Percentiles rank a stretch among this genome's conserved stretches.
phyloP scores from a whole-genome alignment of 495 filamentous ascomycete genomes.

The Podospora australis region DNA sequence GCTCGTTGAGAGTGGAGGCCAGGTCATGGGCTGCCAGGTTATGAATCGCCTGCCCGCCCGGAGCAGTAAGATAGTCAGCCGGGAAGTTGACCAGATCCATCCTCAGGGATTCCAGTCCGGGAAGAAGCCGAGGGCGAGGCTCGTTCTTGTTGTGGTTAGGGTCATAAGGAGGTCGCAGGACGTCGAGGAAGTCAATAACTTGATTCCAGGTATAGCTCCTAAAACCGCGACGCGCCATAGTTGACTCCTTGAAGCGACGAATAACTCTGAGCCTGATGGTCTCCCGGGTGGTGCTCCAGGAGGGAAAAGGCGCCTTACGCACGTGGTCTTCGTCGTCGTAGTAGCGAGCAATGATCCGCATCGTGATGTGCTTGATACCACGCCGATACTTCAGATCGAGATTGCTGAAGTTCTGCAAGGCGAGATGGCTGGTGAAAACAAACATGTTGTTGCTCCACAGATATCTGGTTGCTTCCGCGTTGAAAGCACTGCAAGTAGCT shows the following conservation, averaged over 20 bases:
- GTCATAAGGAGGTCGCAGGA: slow-evolving; percentile 33
- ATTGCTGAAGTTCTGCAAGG: slow-evolving; percentile 34
- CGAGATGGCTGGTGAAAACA: slow-evolving; percentile 38
- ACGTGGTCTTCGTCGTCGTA: slow-evolving; percentile 38
- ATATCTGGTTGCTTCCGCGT: slow-evolving; percentile 32
- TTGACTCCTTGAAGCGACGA: slow-evolving; percentile 29
- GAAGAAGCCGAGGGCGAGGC: slow-evolving; percentile 33
- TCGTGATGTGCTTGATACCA: slow-evolving; percentile 31
- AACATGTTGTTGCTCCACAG: slow-evolving; percentile 42
- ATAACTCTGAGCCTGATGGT: slow-evolving; percentile 24
- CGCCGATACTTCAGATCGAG: slow-evolving; percentile 27
- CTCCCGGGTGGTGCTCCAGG: slow-evolving; percentile 2
- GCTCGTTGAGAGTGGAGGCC: slow-evolving; percentile 37
- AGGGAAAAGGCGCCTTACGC: slow-evolving; percentile 18
- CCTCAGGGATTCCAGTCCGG: slow-evolving; percentile 32
- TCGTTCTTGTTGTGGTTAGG: slow-evolving; percentile 15
- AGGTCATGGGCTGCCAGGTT: slow-evolving; percentile 35
- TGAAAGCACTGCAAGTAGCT: slow-evolving; percentile 36
- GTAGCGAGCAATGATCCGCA: slow-evolving; percentile 42
- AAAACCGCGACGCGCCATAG: slow-evolving; percentile 33
- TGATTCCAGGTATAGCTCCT: slow-evolving; percentile 45
- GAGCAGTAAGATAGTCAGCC: slow-evolving; percentile 25
- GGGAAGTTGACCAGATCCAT: slow-evolving; percentile 45
- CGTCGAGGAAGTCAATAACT: slow-evolving; percentile 37
- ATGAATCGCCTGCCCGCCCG: slow-evolving; percentile 25